These are phyloP conservation scores for Boletus smithii DNA, from an alignment of 1,284 basidiomycete genomes.

Conservation along the genomic window DNA sequence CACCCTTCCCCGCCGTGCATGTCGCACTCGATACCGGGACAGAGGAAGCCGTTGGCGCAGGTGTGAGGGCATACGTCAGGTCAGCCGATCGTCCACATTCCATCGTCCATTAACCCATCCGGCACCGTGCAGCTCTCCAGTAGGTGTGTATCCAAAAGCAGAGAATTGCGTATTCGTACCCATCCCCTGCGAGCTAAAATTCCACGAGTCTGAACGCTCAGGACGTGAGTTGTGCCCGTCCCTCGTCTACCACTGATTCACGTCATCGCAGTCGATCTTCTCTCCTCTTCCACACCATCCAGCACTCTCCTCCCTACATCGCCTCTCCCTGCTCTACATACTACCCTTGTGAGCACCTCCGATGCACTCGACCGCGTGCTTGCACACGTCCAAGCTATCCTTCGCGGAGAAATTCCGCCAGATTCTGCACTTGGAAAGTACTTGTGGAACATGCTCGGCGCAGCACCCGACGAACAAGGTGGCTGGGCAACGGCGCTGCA, in stretches of 20 bases:
- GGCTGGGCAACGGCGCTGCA: slow-evolving; percentile 75
- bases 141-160: slow-evolving; percentile 83
- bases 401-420: slow-evolving; percentile 75
- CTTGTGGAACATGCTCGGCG: slow-evolving; percentile 85
- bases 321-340: slow-evolving; percentile 26
- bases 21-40: slow-evolving; percentile 88
- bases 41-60: slow-evolving; percentile 67
- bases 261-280: slow-evolving; percentile 64
- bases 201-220: slow-evolving; percentile 79
- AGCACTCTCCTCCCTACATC: slow-evolving; percentile 16
- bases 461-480: slow-evolving; percentile 64
- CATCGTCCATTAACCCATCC: slow-evolving; percentile 9
- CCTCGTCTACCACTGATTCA: slow-evolving; percentile 9
- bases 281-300: slow-evolving; percentile 39
- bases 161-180: slow-evolving; percentile 93
- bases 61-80: slow-evolving; percentile 89
- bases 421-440: slow-evolving; percentile 90
- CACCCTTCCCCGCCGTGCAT: slow-evolving; percentile 88
- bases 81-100: slow-evolving; percentile 33
- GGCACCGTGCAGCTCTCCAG: slow-evolving; percentile 57
- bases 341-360: slow-evolving; percentile 33
- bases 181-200: slow-evolving; percentile 78
- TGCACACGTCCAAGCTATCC: slow-evolving; percentile 81
- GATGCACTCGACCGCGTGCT: slow-evolving; percentile 85
- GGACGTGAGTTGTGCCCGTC: slow-evolving; percentile 61